Evolutionary conservation across 106 monocot genomes (phyloP), one percentile per base, ranked within the genome.

Genomic region (Narthecium ossifragum): DNA sequence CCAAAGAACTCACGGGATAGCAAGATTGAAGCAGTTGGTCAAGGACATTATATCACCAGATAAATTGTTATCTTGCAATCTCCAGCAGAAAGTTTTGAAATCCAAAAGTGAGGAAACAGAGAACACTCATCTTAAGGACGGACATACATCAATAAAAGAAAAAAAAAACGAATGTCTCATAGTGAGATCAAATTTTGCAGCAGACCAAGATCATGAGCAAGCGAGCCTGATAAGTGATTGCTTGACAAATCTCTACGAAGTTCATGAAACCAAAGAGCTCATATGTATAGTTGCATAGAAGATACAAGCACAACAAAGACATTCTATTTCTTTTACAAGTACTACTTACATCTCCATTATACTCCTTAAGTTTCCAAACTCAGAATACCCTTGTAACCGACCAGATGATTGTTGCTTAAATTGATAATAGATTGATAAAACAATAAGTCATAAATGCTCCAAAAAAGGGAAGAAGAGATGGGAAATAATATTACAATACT

Each of bases 341-440:
- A 41, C 36, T 36, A 6, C 65, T 80, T 78, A 89, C 93, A 93
- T 89, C 63, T 85, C 85, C 85, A 89, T 73, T 31, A 93, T 48
- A 68, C 93, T 89, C 26, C 93, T 72, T 34, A 93, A 66, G 55
- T 93, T 93, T 69, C 93, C 93, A 70, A 93, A 89, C 53, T 89
- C 88, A 25, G 93, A 70, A 93, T n/a, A n/a, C n/a, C n/a, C n/a
- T n/a, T 80, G 48, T 32, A 76, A 0, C 93, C 89, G 62, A 62
- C 34, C 37, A 93, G 55, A 36, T 41, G 60, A 54, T 93, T 93
- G 51, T 89, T 72, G 80, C 93, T 89, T 46, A 93, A 73, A 46
- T 93, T 93, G 53, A 88, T 93, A 33, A 9, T n/a, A 47, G 33
- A 25, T 53, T 2, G 32, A n/a, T n/a, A 2, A 18, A 28, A 34